A percentile compares a stretch with the other conserved stretches of the same genome.
These are phyloP conservation scores for Lepiota brunneoincarnata DNA, from an alignment of 768 basidiomycete genomes.

Conservation along the genomic window DNA sequence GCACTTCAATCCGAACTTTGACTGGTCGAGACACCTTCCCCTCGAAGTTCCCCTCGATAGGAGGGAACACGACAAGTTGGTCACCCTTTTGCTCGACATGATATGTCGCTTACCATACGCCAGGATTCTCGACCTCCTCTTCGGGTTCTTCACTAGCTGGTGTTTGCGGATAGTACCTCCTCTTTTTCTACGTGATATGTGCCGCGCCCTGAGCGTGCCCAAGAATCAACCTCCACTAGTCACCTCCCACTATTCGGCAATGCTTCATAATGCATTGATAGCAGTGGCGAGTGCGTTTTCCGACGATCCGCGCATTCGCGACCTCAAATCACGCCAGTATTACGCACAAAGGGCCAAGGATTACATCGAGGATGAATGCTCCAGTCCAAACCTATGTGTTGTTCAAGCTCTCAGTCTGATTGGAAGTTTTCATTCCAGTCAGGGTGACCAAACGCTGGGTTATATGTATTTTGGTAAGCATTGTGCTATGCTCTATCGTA, in stretches of 20 bases:
- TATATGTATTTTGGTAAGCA: constrained; percentile 46
- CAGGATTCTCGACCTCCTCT: constrained; percentile 43
- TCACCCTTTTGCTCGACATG: not conserved
- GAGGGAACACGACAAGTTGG: constrained; percentile 42
- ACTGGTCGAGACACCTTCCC: constrained; percentile 50
- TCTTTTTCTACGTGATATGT: constrained; percentile 50
- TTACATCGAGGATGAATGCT: constrained; percentile 44
- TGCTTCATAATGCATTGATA: constrained; percentile 69
- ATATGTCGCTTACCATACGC: not conserved
- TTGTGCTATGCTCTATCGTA: not conserved
- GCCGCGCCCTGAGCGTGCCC: constrained; percentile 34
- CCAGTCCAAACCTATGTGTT: constrained; percentile 41
- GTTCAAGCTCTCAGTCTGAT: constrained; percentile 41
- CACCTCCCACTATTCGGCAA: constrained; percentile 63
- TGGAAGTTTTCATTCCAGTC: constrained; percentile 43
- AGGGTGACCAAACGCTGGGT: constrained; percentile 45
- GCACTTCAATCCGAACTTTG: constrained; percentile 43
- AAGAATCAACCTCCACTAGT: constrained; percentile 36
- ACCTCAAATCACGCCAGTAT: constrained; percentile 38
- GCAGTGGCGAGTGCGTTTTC: constrained; percentile 41
- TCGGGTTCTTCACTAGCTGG: constrained; percentile 51
- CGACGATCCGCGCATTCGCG: constrained; percentile 40
- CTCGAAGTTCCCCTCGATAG: constrained; percentile 38
- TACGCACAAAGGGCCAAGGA: constrained; percentile 43
- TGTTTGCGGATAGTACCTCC: constrained; percentile 46